phyloP scores from a whole-genome alignment of 768 basidiomycete genomes.

The Mycena albidolilacea region DNA sequence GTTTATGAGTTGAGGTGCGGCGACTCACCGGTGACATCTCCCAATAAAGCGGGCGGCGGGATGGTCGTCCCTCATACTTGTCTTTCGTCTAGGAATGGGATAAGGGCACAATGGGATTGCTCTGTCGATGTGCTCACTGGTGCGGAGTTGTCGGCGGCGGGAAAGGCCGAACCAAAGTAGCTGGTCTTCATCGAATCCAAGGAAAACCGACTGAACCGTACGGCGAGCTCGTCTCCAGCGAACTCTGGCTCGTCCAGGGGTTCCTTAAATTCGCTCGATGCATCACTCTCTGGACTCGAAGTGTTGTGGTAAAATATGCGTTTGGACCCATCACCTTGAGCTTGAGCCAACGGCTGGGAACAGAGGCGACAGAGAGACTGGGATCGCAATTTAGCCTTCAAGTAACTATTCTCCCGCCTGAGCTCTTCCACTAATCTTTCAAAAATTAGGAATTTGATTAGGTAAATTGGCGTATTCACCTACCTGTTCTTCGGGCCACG shows the following conservation, averaged over 20 bases:
- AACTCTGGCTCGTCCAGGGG: slow-evolving; percentile 7
- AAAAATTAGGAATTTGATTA: slow-evolving; percentile 37
- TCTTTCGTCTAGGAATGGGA: slow-evolving; percentile 26
- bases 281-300: slow-evolving; percentile 10
- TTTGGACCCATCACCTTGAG: not conserved
- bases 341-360: slow-evolving; percentile 18
- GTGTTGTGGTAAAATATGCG: slow-evolving; percentile 23
- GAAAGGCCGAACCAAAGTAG: slow-evolving; percentile 25
- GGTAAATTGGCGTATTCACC: not conserved
- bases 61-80: not conserved
- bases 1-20: not conserved
- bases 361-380: slow-evolving; percentile 33
- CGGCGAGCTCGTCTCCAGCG: slow-evolving; percentile 19
- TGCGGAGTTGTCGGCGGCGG: slow-evolving; percentile 13
- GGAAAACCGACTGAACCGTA: slow-evolving; percentile 18
- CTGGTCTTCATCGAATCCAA: slow-evolving; percentile 5
- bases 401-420: slow-evolving; percentile 60
- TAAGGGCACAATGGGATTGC: not conserved
- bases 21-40: slow-evolving; percentile 25
- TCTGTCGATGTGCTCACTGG: slow-evolving; percentile 13
- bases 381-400: slow-evolving; percentile 53
- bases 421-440: slow-evolving; percentile 60
- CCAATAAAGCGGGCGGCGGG: slow-evolving; percentile 22
- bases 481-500: slow-evolving; percentile 24
- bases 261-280: not conserved